Base-by-base conservation (phyloP, 2,329 filamentous ascomycete species). In the Microdochium nivale region DNA sequence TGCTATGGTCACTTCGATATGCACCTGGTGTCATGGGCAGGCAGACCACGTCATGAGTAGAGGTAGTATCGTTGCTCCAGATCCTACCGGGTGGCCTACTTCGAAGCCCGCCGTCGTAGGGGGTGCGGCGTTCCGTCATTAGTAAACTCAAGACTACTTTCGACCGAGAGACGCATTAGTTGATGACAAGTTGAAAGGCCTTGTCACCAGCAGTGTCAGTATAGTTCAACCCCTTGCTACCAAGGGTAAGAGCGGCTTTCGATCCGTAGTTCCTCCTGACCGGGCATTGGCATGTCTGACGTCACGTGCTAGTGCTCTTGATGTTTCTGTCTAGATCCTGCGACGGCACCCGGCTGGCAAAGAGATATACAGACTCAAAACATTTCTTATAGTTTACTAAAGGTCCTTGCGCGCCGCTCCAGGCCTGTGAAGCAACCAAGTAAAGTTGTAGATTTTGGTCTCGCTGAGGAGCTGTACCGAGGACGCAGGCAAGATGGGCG, bases 91-190 rank as follows among this genome's bases (percentile, higher is more conserved):
- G 25, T 74, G 70, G 0, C 66, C 70, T 0, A 67, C 59, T 25
- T 79, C 76, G 46, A 72, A 72, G 21, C 71, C 75, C 51, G 74
- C 73, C 1, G 53, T 32, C 75, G 75, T 4, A 80, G 69, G 0
- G 75, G 76, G 55, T 80, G 80, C 10, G 62, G 56, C 53, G 64
- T 74, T 5, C 70, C 70, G 48, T 76, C 73, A 2, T 70, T 59
- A 4, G 65, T 57, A 59, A 78, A 79, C 1, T 65, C 56, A 3
- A 79, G 61, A 1, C 59, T 62, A 1, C 69, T 69, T 13, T 60
- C 53, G 0, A 55, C 48, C 3, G 59, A 58, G 3, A 80, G 55
- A 0, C 1, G 66, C 69, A 53, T 79, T 75, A 0, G 65, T 60
- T 1, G 73, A 74, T 0, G 64, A 64, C 10, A 80, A 66, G 0